A percentile compares a stretch with the other conserved stretches of the same genome.
These are phyloP conservation scores for Athelia psychrophila DNA, from an alignment of 1,284 basidiomycete species.

Conservation along the genomic window DNA sequence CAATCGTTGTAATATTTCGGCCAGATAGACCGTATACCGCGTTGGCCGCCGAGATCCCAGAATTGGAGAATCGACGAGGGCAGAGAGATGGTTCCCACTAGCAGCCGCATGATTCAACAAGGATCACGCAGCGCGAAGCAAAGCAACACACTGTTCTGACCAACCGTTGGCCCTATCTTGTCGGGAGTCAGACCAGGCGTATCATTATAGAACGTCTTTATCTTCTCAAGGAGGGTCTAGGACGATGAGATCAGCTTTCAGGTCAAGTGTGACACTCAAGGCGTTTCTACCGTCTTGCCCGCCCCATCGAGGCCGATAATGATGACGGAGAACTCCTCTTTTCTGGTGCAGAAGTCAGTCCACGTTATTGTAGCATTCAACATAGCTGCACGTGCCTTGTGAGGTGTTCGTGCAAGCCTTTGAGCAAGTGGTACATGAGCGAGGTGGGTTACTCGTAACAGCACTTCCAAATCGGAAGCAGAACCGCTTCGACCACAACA, in stretches of 20 bases:
- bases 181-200: constrained; percentile 81
- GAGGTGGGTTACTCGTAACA: not conserved
- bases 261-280: constrained; percentile 15
- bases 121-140: not conserved
- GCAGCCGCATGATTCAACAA: not conserved
- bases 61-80: constrained; percentile 92
- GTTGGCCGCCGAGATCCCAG: constrained; percentile 92
- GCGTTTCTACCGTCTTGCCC: constrained; percentile 75
- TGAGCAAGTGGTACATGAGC: constrained; percentile 86
- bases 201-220: constrained; percentile 88
- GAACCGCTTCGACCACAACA: not conserved
- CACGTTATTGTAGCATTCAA: not conserved
- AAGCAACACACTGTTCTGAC: constrained; percentile 80
- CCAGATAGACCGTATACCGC: constrained; percentile 91
- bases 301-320: constrained; percentile 89
- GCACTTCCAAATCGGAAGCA: not conserved
- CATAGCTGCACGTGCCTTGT: constrained; percentile 63
- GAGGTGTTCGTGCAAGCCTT: constrained; percentile 85
- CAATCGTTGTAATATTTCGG: constrained; percentile 92
- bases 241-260: constrained; percentile 2
- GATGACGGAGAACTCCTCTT: constrained; percentile 92
- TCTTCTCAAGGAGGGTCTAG: constrained; percentile 87
- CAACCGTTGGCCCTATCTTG: constrained; percentile 92
- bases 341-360: constrained; percentile 39
- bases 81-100: constrained; percentile 88